Conservation (phyloP, 2,329 filamentous ascomycete genomes). For the Nemania bipapillata region DNA sequence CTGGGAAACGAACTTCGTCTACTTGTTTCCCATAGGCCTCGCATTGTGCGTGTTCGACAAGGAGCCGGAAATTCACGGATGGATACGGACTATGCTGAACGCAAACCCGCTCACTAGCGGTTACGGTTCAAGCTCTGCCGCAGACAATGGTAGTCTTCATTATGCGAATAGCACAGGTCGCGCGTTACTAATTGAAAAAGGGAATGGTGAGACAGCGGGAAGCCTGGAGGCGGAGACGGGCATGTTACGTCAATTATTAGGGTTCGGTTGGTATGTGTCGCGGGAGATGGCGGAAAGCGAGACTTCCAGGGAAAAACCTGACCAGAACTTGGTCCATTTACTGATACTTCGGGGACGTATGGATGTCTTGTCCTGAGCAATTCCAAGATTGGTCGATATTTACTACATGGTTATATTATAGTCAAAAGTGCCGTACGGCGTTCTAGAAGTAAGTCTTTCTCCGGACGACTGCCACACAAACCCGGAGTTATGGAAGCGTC, state of each 20-base stretch:
- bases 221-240: background rate
- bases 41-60: conserved; percentile 18
- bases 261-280: conserved; percentile 10
- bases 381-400: too few relatives aligned
- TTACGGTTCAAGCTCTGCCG: background rate
- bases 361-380: background rate
- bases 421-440: too few relatives aligned
- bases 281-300: conserved; percentile 4
- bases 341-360: conserved; percentile 11
- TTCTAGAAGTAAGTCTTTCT: too few relatives aligned
- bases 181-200: too few relatives aligned
- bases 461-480: too few relatives aligned
- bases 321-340: conserved; percentile 11
- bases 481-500: too few relatives aligned
- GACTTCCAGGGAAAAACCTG: background rate
- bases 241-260: background rate
- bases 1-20: conserved; percentile 17
- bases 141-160: background rate
- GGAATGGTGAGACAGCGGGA: background rate
- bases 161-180: background rate
- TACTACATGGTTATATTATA: too few relatives aligned
- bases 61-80: conserved; percentile 3
- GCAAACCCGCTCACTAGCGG: conserved; percentile 10
- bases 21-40: conserved; percentile 17
- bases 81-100: conserved; percentile 14